These are phyloP conservation scores for Diplodia mutila DNA, from an alignment of 2,329 filamentous ascomycete species.

Conservation along the genomic window DNA sequence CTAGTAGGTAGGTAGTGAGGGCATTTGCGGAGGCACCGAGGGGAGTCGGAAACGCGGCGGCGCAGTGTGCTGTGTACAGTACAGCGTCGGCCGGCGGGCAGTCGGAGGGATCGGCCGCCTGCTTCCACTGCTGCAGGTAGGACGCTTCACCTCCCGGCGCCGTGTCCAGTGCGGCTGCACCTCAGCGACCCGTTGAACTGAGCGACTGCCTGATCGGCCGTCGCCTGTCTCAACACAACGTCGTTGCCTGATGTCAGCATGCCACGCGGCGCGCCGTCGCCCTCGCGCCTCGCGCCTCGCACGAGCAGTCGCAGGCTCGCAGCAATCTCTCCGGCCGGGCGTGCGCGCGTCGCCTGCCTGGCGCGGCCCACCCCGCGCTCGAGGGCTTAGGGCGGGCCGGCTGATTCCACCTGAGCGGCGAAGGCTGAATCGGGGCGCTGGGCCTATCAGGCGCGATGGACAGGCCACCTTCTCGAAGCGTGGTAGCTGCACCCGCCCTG, in stretches of 20 bases:
- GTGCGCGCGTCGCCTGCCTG: background rate
- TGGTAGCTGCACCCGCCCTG: constrained; percentile 8
- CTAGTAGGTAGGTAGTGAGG: background rate
- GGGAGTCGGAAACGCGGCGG: background rate
- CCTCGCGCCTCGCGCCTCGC: constrained; percentile 2
- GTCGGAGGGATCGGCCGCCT: constrained; percentile 6
- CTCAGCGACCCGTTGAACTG: background rate
- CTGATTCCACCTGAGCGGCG: constrained; percentile 17
- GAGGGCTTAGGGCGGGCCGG: background rate
- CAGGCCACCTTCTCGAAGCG: constrained; percentile 23
- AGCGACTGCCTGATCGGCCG: background rate
- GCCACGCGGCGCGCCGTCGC: constrained; percentile 1
- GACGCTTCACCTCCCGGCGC: constrained; percentile 2
- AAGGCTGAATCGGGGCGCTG: constrained; percentile 8
- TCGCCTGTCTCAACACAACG: background rate
- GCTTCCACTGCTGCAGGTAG: too few species aligned
- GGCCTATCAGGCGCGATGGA: constrained; percentile 3
- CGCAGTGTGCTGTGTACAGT: background rate
- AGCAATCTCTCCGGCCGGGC: constrained; percentile 4
- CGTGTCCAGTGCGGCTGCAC: background rate
- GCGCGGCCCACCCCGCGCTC: constrained; percentile 3
- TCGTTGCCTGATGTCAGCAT: constrained; percentile 12
- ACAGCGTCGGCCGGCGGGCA: background rate
- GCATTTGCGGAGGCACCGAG: background rate
- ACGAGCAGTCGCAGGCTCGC: background rate